Conservation (phyloP, 2,329 filamentous ascomycete genomes). For the Colletotrichum trifolii region DNA sequence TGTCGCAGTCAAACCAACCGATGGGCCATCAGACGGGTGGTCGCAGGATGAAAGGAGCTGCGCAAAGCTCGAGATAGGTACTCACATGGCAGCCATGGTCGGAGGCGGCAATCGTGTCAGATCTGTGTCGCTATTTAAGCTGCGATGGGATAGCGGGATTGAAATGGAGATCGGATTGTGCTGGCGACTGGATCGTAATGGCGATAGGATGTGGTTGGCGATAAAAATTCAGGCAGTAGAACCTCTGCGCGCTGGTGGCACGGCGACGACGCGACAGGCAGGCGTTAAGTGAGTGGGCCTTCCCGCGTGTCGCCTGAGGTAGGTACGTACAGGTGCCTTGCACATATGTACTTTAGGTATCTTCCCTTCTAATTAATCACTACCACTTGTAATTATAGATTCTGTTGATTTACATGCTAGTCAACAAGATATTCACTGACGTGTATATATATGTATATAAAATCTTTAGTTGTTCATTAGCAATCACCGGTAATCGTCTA, state of each 20-base stretch:
- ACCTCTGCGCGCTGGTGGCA: slow-evolving; percentile 28
- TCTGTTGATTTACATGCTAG: too few species aligned
- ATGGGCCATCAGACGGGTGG: not conserved
- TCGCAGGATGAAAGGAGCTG: not conserved
- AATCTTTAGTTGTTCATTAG: too few species aligned
- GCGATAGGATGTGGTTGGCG: slow-evolving; percentile 14
- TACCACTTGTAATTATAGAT: too few species aligned
- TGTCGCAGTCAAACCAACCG: not conserved
- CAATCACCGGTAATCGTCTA: too few species aligned
- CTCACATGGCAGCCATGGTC: slow-evolving; percentile 38
- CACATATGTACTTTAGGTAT: too few species aligned
- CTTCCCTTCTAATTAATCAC: too few species aligned
- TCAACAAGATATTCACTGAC: too few species aligned
- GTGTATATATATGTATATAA: too few species aligned
- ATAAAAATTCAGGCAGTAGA: slow-evolving; percentile 34
- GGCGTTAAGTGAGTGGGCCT: slow-evolving; percentile 28
- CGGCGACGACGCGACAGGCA: slow-evolving; percentile 32
- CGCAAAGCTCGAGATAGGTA: not conserved
- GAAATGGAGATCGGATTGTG: slow-evolving; percentile 6
- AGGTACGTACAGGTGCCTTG: not conserved
- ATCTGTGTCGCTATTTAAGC: too few species aligned
- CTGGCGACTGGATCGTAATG: slow-evolving; percentile 6
- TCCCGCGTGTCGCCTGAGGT: not conserved
- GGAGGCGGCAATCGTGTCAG: too few species aligned
- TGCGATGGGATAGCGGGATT: not conserved